Percentiles rank a stretch among this genome's conserved stretches.
phyloP scores from a whole-genome alignment of 2,329 filamentous ascomycete genomes.

The Beauveria sp. region DNA sequence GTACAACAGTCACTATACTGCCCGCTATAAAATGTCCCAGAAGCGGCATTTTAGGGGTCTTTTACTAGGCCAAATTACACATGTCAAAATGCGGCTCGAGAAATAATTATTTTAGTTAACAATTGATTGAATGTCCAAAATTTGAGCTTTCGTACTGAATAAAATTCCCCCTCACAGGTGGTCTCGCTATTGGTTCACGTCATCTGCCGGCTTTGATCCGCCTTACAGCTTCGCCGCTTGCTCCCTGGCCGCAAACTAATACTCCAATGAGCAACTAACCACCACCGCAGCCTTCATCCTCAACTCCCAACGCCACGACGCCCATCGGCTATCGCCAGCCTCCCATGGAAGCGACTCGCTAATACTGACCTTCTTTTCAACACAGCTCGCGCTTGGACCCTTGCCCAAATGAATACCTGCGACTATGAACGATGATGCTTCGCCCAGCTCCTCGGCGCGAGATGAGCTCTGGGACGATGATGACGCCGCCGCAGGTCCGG shows the following conservation, averaged over 20 bases:
- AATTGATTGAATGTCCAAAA: too few relatives aligned
- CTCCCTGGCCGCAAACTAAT: too few relatives aligned
- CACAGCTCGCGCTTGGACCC: background rate
- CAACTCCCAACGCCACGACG: background rate
- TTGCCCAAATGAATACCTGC: conserved; percentile 26
- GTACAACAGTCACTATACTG: background rate
- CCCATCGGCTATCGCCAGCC: background rate
- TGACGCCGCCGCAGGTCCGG: background rate
- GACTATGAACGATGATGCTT: conserved; percentile 46
- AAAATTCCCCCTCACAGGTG: background rate
- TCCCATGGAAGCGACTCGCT: background rate
- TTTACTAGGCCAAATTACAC: background rate
- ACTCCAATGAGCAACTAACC: too few relatives aligned
- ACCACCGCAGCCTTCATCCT: background rate
- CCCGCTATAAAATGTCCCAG: background rate
- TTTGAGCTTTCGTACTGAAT: too few relatives aligned
- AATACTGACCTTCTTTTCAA: background rate
- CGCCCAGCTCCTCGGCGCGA: conserved; percentile 33
- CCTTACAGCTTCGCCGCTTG: too few relatives aligned
- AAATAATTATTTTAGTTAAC: too few relatives aligned
- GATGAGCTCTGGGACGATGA: conserved; percentile 3
- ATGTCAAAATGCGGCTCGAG: background rate
- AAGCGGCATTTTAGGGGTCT: background rate
- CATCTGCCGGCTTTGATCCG: background rate
- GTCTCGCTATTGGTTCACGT: background rate